Conservation (phyloP, 2,329 filamentous ascomycete genomes). For the Xylaria multiplex region DNA sequence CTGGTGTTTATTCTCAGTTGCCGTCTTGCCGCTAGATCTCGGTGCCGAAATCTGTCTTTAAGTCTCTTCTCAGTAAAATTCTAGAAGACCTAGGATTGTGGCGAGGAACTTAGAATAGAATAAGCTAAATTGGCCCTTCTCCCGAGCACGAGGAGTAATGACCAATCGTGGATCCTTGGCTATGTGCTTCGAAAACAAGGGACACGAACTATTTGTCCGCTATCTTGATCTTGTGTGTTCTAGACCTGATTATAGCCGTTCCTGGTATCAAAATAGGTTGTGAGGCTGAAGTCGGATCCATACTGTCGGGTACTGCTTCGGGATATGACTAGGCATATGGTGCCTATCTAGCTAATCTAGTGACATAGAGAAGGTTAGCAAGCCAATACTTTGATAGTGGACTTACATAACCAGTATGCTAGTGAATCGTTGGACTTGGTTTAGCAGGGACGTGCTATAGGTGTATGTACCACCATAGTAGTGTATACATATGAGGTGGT, state of each 20-base stretch:
- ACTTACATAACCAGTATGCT: background rate
- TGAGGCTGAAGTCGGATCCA: conserved; percentile 32
- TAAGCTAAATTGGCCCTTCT: background rate
- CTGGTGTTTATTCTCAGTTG: background rate
- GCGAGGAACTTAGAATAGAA: background rate
- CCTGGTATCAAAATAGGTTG: conserved; percentile 5
- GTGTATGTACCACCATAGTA: background rate
- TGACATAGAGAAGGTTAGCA: background rate
- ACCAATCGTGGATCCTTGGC: conserved; percentile 8
- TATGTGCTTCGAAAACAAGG: conserved; percentile 5
- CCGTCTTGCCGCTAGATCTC: background rate
- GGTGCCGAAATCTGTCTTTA: conserved; percentile 2
- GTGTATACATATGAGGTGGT: no score
- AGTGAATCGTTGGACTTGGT: background rate
- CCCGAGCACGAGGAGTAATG: background rate
- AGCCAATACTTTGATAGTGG: background rate
- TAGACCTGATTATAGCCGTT: conserved; percentile 9
- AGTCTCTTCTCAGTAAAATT: conserved; percentile 17
- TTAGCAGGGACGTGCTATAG: background rate
- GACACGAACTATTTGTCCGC: conserved; percentile 20
- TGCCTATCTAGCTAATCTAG: background rate
- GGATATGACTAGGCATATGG: background rate
- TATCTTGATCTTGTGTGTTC: conserved; percentile 7
- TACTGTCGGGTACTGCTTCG: conserved; percentile 29
- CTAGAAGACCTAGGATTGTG: conserved; percentile 18